Conservation (phyloP, 1,139 yeast genomes). For the Yamadazyma diospyri region DNA sequence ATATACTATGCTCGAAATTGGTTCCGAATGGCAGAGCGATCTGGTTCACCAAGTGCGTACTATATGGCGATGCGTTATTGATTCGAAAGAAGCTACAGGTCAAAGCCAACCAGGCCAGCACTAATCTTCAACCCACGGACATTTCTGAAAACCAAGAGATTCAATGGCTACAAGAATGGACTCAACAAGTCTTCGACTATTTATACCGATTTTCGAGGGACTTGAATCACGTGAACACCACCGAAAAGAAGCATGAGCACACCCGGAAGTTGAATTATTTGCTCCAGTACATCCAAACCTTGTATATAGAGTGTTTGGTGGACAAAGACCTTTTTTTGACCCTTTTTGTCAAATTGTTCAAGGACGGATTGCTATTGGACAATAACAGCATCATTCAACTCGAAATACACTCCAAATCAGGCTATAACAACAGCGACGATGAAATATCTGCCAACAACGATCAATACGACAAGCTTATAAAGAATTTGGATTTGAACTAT, state of each 20-base stretch:
- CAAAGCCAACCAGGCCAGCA: conserved; percentile 13
- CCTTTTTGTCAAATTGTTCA: conserved; percentile 58
- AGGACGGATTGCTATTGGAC: conserved; percentile 48
- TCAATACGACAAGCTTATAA: conserved; percentile 13
- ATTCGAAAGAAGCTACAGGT: conserved; percentile 48
- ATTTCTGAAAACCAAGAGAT: conserved; percentile 28
- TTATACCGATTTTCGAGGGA: conserved; percentile 50
- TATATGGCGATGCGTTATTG: conserved; percentile 75
- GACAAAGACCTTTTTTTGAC: conserved; percentile 60
- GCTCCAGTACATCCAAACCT: conserved; percentile 54
- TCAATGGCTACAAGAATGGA: conserved; percentile 85
- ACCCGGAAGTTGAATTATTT: conserved; percentile 55
- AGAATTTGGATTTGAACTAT: conserved; percentile 26
- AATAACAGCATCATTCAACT: conserved; percentile 21
- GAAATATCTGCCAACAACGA: background rate
- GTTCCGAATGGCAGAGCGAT: conserved; percentile 78
- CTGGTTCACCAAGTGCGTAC: conserved; percentile 87
- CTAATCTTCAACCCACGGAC: conserved; percentile 6
- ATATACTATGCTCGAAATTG: conserved; percentile 59
- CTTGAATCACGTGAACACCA: conserved; percentile 21
- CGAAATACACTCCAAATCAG: conserved; percentile 12
- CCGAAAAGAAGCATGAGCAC: conserved; percentile 43
- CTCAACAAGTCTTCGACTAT: conserved; percentile 68
- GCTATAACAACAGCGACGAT: conserved; percentile 9
- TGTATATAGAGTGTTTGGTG: conserved; percentile 65